Evolutionary conservation across 345 rosid species (phyloP).

Genomic region (Eutrema japonicum): DNA sequence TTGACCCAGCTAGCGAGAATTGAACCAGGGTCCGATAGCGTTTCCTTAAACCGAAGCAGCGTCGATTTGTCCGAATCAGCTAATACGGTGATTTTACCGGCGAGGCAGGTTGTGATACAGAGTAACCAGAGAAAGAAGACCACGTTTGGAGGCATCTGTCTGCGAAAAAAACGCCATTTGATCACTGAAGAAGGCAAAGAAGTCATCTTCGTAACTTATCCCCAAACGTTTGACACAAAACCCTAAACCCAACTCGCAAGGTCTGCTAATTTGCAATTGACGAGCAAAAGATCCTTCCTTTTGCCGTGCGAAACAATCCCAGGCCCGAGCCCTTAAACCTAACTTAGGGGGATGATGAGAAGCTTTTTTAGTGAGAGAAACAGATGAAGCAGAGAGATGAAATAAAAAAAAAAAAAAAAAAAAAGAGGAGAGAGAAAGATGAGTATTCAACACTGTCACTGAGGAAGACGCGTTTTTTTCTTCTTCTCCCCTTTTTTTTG

Average conservation of each 20-base stretch:
- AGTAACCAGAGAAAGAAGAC: slow-evolving; percentile 42
- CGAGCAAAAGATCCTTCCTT: slow-evolving; percentile 30
- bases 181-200: slow-evolving; percentile 50
- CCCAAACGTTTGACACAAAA: slow-evolving; percentile 40
- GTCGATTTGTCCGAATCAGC: slow-evolving; percentile 65
- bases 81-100: slow-evolving; percentile 35
- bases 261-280: slow-evolving; percentile 25
- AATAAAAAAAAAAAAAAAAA: neutral
- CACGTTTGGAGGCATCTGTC: slow-evolving; percentile 35
- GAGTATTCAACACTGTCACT: slow-evolving; percentile 49
- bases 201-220: slow-evolving; percentile 55
- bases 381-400: slow-evolving; percentile 37
- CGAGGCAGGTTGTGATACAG: slow-evolving; percentile 33
- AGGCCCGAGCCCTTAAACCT: slow-evolving; percentile 50
- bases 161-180: slow-evolving; percentile 55
- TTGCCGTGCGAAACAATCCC: slow-evolving; percentile 12
- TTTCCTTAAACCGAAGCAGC: slow-evolving; percentile 70
- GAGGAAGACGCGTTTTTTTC: slow-evolving; percentile 64
- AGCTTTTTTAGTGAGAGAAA: slow-evolving; percentile 43
- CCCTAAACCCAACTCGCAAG: slow-evolving; percentile 41
- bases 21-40: slow-evolving; percentile 66
- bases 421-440: slow-evolving; percentile 34
- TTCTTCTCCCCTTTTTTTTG: slow-evolving; percentile 20
- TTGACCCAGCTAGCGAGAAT: slow-evolving; percentile 65
- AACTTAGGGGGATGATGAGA: slow-evolving; percentile 34